These are phyloP conservation scores for Xylariaceae sp. DNA, from an alignment of 2,329 filamentous ascomycete genomes.

Conservation along the genomic window DNA sequence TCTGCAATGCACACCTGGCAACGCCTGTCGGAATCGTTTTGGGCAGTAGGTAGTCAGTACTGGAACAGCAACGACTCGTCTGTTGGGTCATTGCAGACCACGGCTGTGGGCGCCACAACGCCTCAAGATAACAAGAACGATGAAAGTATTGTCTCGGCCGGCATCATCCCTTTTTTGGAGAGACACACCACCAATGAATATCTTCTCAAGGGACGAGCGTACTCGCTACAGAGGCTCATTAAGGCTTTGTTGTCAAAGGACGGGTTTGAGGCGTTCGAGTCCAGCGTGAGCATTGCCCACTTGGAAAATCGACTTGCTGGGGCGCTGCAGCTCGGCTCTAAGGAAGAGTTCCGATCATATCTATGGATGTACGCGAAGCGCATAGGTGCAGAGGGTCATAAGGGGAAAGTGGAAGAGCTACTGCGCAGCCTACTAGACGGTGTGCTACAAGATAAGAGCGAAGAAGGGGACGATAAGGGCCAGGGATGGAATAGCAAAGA, in stretches of 20 bases:
- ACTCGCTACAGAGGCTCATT: slow-evolving; percentile 84
- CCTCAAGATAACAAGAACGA: slow-evolving; percentile 42
- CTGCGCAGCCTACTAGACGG: slow-evolving; percentile 76
- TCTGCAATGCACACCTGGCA: slow-evolving; percentile 87
- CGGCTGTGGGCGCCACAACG: slow-evolving; percentile 55
- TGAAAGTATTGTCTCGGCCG: slow-evolving; percentile 67
- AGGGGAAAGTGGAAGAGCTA: slow-evolving; percentile 87
- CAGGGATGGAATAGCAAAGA: slow-evolving; percentile 61
- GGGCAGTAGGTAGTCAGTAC: slow-evolving; percentile 95
- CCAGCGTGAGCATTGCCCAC: slow-evolving; percentile 85
- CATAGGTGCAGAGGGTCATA: slow-evolving; percentile 80
- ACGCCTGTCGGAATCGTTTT: slow-evolving; percentile 93
- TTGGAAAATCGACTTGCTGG: slow-evolving; percentile 92
- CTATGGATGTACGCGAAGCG: slow-evolving; percentile 98
- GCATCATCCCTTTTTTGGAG: slow-evolving; percentile 88
- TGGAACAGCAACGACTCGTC: slow-evolving; percentile 97
- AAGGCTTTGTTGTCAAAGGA: slow-evolving; percentile 83
- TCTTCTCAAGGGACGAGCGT: slow-evolving; percentile 83
- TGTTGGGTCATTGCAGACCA: slow-evolving; percentile 71
- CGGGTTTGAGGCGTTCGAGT: slow-evolving; percentile 88
- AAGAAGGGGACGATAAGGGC: slow-evolving; percentile 40
- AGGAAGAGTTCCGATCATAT: slow-evolving; percentile 90
- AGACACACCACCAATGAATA: slow-evolving; percentile 92
- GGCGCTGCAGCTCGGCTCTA: slow-evolving; percentile 74
- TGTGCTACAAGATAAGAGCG: slow-evolving; percentile 51